Percentiles rank a stretch among this genome's conserved stretches.
These are phyloP conservation scores for Pisolithus orientalis DNA, from an alignment of 768 basidiomycete genomes.

Conservation along the genomic window DNA sequence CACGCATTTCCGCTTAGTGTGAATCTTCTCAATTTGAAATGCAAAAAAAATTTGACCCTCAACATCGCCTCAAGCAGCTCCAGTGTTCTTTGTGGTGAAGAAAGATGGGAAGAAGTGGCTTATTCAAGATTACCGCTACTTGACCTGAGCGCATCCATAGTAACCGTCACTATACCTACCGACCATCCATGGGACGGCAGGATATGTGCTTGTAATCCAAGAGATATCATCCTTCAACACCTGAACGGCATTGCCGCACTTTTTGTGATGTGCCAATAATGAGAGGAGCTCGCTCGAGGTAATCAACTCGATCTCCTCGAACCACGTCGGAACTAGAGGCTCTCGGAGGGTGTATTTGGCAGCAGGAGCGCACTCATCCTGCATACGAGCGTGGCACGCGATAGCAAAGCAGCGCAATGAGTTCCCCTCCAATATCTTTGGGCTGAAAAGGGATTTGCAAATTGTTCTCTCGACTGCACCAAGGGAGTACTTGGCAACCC, in stretches of 20 bases:
- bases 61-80: no score
- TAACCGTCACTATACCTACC: neutral
- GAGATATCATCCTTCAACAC: neutral
- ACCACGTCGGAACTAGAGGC: constrained; percentile 17
- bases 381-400: constrained; percentile 18
- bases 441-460: constrained; percentile 14
- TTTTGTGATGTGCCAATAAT: constrained; percentile 15
- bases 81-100: no score
- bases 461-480: constrained; percentile 12
- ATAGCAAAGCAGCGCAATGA: constrained; percentile 28
- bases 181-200: neutral
- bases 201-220: constrained; percentile 11
- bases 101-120: no score
- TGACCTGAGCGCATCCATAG: neutral
- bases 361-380: constrained; percentile 19
- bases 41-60: no score
- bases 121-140: no score
- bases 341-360: constrained; percentile 21
- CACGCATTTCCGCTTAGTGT: neutral
- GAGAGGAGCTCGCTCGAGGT: constrained; percentile 20
- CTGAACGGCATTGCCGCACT: constrained; percentile 10
- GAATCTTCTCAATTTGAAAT: neutral
- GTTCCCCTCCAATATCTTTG: constrained; percentile 12
- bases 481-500: constrained; percentile 11
- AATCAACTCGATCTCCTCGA: constrained; percentile 23